phyloP scores from a whole-genome alignment of 2,329 filamentous ascomycete genomes.

The Penicillium capsulatum region DNA sequence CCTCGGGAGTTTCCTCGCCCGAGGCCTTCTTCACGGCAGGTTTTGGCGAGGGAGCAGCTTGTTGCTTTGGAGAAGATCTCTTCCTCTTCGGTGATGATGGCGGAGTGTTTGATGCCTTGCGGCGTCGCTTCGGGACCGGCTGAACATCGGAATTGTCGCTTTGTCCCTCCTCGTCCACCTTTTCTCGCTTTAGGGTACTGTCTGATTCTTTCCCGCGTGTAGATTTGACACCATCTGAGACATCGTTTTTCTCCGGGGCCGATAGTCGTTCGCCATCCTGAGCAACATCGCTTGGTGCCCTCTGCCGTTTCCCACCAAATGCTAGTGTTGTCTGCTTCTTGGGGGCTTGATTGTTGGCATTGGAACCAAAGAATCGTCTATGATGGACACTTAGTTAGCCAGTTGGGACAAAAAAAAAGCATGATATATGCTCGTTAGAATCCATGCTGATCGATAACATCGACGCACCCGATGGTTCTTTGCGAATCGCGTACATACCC shows the following conservation, averaged over 20 bases:
- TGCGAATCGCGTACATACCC: constrained; percentile 79
- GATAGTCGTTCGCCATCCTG: constrained; percentile 27
- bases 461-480: constrained; percentile 66
- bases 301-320: constrained; percentile 59
- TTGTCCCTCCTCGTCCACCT: constrained; percentile 39
- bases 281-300: constrained; percentile 28
- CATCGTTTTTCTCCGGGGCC: constrained; percentile 13
- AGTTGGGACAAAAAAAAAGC: too few species aligned
- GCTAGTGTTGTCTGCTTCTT: constrained; percentile 74
- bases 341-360: constrained; percentile 51
- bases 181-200: constrained; percentile 37
- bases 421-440: too few species aligned
- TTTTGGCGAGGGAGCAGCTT: constrained; percentile 22
- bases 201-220: constrained; percentile 11
- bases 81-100: constrained; percentile 29
- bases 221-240: constrained; percentile 6
- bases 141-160: constrained; percentile 56
- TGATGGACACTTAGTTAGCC: too few species aligned
- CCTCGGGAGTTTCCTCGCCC: constrained; percentile 44
- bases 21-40: constrained; percentile 38
- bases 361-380: constrained; percentile 83
- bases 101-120: constrained; percentile 36
- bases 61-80: constrained; percentile 14
- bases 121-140: constrained; percentile 55
- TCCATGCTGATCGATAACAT: background rate